Evolutionary conservation across 2,329 filamentous ascomycete species (phyloP), one percentile per base, ranked within the genome.

Genomic region (Botrytis aclada): DNA sequence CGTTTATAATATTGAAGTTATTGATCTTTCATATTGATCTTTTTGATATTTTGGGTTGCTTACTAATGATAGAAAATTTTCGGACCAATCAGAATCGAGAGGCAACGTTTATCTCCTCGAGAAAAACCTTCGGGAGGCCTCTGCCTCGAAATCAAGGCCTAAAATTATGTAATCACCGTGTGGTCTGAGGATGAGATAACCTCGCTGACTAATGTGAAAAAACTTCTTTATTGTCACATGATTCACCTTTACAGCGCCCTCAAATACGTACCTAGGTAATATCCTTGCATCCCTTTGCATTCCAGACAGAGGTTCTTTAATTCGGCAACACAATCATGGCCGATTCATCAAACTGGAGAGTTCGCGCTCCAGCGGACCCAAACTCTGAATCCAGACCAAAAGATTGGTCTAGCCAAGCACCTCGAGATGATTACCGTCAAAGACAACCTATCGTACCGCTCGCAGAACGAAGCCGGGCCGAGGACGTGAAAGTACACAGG

Each of bases 321-420:
- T 12, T n/a, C 51, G 12, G 25, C 51, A 3, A 29, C 6, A 41
- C 18, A 25, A 56, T 22, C 41, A 70, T 70, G 58, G 14, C 69
- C 9, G 60, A 64, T 39, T 70, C 43, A 41, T 62, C 32, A 14
- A 70, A 70, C 22, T 64, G 69, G 69, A 62, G 58, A 32, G 32
- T 51, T n/a, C 58, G 69, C 34, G 41, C 43, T 0, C 34, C 69
- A 25, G 58, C 37, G 12, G 12, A 70, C 7, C 41, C 47, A 32
- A 41, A 1, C 7, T 22, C 65, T 22, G 56, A 32, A 18, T 12
- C 69, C 22, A 34, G 25, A 51, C 32, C 25, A 29, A 37, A 43
- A 32, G 39, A 51, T 3, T 37, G 58, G 41, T 39, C 41, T 14
- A 51, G 10, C 25, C 58, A 34, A 51, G 22, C 9, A 29, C 29